Evolutionary conservation across 176 grass and related monocot species (phyloP).

Genomic region (Tillandsia leiboldiana): DNA sequence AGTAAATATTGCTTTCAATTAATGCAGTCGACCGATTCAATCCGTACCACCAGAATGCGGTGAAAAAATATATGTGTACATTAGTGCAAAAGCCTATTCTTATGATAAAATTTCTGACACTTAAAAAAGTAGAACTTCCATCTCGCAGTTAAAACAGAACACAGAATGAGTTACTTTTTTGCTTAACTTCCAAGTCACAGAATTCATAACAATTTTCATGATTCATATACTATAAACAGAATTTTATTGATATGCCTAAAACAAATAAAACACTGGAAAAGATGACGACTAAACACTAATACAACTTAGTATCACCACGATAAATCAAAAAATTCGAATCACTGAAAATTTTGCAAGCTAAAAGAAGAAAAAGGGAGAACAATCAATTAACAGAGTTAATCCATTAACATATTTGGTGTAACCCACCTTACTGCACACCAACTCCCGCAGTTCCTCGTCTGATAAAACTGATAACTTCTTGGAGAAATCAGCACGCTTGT

Average conservation of each 20-base stretch:
- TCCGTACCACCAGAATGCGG: no score
- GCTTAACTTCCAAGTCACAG: no score
- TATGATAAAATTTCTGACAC: background rate
- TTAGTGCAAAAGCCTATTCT: background rate
- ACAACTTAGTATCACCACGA: background rate
- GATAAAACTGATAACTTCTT: slow-evolving; percentile 91
- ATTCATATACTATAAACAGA: no score
- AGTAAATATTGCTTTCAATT: no score
- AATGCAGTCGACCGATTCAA: no score
- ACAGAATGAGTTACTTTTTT: no score
- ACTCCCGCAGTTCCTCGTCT: slow-evolving; percentile 55
- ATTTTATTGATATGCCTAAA: background rate
- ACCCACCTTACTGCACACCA: slow-evolving; percentile 87
- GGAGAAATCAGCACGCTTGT: slow-evolving; percentile 77
- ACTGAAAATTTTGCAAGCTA: background rate
- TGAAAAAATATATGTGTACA: no score
- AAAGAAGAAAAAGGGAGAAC: slow-evolving; percentile 15
- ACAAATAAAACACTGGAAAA: background rate
- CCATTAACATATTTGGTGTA: slow-evolving; percentile 10
- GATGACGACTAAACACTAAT: background rate
- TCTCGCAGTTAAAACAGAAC: no score
- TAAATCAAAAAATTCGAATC: background rate
- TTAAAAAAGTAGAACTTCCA: no score
- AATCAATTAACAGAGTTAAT: slow-evolving; percentile 12
- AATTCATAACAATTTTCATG: no score